Evolutionary conservation across 768 basidiomycete genomes (phyloP).

Genomic region (Paxillus involutus): DNA sequence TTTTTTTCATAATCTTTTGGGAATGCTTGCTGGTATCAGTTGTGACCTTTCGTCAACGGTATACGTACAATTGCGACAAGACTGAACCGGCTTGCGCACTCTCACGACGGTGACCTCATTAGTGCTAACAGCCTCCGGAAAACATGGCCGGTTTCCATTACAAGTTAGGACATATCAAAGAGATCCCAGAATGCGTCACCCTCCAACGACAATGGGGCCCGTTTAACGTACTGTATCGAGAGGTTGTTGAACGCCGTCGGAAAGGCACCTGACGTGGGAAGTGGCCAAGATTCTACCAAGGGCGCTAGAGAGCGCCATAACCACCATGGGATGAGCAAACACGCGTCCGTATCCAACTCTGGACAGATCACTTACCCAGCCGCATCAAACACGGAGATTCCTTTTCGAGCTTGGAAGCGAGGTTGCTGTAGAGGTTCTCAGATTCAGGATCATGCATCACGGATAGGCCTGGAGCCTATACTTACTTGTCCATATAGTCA

Average conservation of each 20-base stretch:
- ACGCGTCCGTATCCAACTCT: background rate
- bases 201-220: constrained; percentile 19
- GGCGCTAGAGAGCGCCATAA: constrained; percentile 41
- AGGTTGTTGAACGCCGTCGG: constrained; percentile 70
- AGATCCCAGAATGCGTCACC: constrained; percentile 27
- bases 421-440: constrained; percentile 43
- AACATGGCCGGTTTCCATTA: background rate
- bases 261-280: constrained; percentile 50
- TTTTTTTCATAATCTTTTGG: constrained; percentile 1
- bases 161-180: constrained; percentile 1
- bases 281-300: constrained; percentile 42
- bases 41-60: background rate
- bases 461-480: background rate
- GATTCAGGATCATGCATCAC: background rate
- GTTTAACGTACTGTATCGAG: constrained; percentile 51
- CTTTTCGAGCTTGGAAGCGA: constrained; percentile 46
- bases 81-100: background rate
- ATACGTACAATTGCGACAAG: background rate
- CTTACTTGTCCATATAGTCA: constrained; percentile 69
- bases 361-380: constrained; percentile 43
- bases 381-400: constrained; percentile 53
- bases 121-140: background rate
- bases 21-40: background rate
- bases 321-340: constrained; percentile 10
- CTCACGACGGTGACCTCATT: background rate